phyloP scores from a whole-genome alignment of 2,329 filamentous ascomycete species.

The Fonsecaea pugnacius region DNA sequence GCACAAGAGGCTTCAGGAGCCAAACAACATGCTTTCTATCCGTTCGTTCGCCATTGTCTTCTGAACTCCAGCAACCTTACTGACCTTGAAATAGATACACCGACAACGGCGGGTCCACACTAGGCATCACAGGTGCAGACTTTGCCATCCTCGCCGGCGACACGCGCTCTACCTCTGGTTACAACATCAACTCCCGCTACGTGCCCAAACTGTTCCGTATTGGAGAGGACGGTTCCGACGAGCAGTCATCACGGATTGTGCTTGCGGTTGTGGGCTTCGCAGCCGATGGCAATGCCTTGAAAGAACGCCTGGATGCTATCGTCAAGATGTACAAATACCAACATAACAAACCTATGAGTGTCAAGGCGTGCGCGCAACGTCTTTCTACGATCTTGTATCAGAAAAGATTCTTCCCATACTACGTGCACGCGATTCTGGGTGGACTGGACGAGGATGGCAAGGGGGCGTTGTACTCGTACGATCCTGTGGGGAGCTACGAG shows the following conservation, averaged over 20 bases:
- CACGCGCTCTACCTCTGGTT: conserved; percentile 92
- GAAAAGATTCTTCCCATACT: conserved; percentile 99
- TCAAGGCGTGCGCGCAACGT: conserved; percentile 91
- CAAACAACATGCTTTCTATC: conserved; percentile 84
- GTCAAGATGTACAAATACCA: conserved; percentile 99
- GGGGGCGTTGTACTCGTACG: conserved; percentile 95
- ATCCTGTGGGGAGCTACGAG: conserved; percentile 97
- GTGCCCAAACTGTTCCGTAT: conserved; percentile 97
- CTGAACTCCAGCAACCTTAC: conserved; percentile 1
- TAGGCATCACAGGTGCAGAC: conserved; percentile 90
- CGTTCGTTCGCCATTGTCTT: conserved; percentile 62
- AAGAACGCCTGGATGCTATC: conserved; percentile 89
- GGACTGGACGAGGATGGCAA: conserved; percentile 93
- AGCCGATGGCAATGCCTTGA: conserved; percentile 89
- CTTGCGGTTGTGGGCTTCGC: conserved; percentile 95
- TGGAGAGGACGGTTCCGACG: conserved; percentile 69
- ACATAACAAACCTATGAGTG: conserved; percentile 93
- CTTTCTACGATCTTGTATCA: conserved; percentile 93
- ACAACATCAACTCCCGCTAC: conserved; percentile 98
- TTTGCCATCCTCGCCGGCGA: conserved; percentile 98
- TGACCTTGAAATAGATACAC: conserved; percentile 66
- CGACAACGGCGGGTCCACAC: conserved; percentile 94
- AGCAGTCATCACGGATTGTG: conserved; percentile 81
- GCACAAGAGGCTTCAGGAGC: conserved; percentile 53
- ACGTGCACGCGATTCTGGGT: conserved; percentile 90